A percentile compares a stretch with the other conserved stretches of the same genome.
Conservation (phyloP, 305 asterid species). For the Solanum hybrid region DNA sequence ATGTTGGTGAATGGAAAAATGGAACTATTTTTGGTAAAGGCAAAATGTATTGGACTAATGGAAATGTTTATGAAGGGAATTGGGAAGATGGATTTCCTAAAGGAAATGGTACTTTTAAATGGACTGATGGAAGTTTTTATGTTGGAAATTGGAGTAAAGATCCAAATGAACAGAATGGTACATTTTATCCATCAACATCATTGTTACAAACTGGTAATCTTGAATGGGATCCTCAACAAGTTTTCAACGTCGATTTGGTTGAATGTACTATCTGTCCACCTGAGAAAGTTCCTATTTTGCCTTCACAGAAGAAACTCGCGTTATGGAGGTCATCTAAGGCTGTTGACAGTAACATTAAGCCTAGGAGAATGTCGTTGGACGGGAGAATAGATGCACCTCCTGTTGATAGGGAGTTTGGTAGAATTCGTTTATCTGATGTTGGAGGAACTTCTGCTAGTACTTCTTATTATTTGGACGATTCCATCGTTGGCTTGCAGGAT, state of each 20-base stretch:
- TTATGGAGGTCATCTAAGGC: constrained; percentile 52
- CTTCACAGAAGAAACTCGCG: constrained; percentile 69
- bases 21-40: constrained; percentile 5
- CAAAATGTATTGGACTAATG: constrained; percentile 14
- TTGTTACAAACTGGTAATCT: constrained; percentile 23
- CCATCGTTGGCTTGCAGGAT: constrained; percentile 4
- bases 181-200: constrained; percentile 35
- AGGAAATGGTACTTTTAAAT: constrained; percentile 11
- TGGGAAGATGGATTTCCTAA: constrained; percentile 12
- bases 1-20: constrained; percentile 12
- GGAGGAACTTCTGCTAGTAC: constrained; percentile 35
- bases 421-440: constrained; percentile 43
- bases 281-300: constrained; percentile 56
- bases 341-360: constrained; percentile 24
- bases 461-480: constrained; percentile 17
- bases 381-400: constrained; percentile 43
- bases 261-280: constrained; percentile 39
- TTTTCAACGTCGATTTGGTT: constrained; percentile 34
- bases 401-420: constrained; percentile 47
- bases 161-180: constrained; percentile 15
- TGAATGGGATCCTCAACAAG: constrained; percentile 61
- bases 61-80: constrained; percentile 13
- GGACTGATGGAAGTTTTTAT: constrained; percentile 28
- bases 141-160: constrained; percentile 13
- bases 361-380: constrained; percentile 57